phyloP scores from a whole-genome alignment of 352 stramenopile genomes.

The Phytophthora nicotianae region DNA sequence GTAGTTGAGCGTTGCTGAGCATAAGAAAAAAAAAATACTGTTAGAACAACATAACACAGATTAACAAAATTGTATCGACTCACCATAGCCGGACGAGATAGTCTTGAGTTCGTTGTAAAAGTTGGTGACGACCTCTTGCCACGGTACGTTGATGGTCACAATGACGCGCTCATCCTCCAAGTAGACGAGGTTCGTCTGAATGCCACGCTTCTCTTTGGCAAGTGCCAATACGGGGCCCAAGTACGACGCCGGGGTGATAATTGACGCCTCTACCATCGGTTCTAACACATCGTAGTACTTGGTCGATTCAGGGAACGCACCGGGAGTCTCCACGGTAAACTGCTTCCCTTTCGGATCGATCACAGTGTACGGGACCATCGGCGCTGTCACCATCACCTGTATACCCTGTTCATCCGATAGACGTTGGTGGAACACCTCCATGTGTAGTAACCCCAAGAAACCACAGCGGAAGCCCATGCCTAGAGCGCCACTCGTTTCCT shows the following conservation, averaged over 20 bases:
- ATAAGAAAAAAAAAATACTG: conserved; percentile 2
- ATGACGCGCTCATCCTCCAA: conserved; percentile 95
- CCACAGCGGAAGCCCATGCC: conserved; percentile 97
- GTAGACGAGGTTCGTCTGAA: conserved; percentile 94
- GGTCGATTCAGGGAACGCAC: conserved; percentile 80
- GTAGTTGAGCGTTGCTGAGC: conserved; percentile 93
- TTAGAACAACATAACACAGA: not conserved
- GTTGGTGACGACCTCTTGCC: conserved; percentile 99
- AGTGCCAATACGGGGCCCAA: conserved; percentile 95
- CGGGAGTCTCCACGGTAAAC: conserved; percentile 71
- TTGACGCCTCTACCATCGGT: conserved; percentile 96
- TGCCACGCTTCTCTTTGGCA: conserved; percentile 89
- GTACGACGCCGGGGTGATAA: conserved; percentile 96
- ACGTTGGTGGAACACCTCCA: conserved; percentile 98
- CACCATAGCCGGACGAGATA: conserved; percentile 95
- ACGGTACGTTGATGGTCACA: conserved; percentile 95
- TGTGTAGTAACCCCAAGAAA: conserved; percentile 98
- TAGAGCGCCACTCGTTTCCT: conserved; percentile 94
- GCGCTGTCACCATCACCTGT: conserved; percentile 97
- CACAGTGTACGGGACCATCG: conserved; percentile 98
- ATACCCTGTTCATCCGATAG: conserved; percentile 98
- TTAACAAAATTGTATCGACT: conserved; percentile 2
- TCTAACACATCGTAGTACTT: conserved; percentile 92
- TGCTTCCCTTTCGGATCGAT: conserved; percentile 59
- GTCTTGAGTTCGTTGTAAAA: conserved; percentile 99